Percentiles rank a stretch among this genome's conserved stretches.
phyloP scores from a whole-genome alignment of 495 filamentous ascomycete species.

The Amniculicola lignicola region DNA sequence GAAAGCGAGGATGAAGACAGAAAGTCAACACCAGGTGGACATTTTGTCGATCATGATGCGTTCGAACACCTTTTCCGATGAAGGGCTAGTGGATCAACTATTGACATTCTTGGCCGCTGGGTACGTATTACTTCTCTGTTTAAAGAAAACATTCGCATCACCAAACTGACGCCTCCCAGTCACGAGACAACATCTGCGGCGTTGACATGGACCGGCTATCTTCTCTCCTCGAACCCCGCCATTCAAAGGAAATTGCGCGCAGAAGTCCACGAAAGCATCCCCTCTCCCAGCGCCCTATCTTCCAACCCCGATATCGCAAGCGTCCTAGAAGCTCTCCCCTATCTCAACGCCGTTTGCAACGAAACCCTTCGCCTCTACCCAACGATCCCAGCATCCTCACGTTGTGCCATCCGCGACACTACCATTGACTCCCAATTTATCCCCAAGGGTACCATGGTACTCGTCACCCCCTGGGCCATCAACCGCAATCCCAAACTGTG shows the following conservation, averaged over 20 bases:
- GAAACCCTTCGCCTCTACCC: slow-evolving; percentile 42
- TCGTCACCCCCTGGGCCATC: slow-evolving; percentile 38
- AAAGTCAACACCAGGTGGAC: slow-evolving; percentile 30
- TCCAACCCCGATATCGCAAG: slow-evolving; percentile 28
- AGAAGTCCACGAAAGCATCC: slow-evolving; percentile 48
- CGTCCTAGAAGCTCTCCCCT: slow-evolving; percentile 51
- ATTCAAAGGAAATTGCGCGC: slow-evolving; percentile 48
- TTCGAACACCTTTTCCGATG: slow-evolving; percentile 47
- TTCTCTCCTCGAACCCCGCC: slow-evolving; percentile 49
- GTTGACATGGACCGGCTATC: slow-evolving; percentile 53
- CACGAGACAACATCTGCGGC: slow-evolving; percentile 57
- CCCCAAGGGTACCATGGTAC: slow-evolving; percentile 30
- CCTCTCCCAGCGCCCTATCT: slow-evolving; percentile 16
- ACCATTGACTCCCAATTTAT: slow-evolving; percentile 37
- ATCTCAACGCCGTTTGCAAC: slow-evolving; percentile 53
- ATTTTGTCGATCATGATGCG: slow-evolving; percentile 40
- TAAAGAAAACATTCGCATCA: background rate
- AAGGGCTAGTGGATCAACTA: slow-evolving; percentile 54
- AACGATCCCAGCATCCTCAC: slow-evolving; percentile 51
- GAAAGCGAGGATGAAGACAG: slow-evolving; percentile 38
- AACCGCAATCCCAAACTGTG: slow-evolving; percentile 37
- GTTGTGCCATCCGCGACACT: slow-evolving; percentile 49
- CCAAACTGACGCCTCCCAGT: slow-evolving; percentile 20
- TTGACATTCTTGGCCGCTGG: slow-evolving; percentile 55
- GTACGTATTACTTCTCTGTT: slow-evolving; percentile 32